Base-by-base conservation (phyloP, 1,139 yeast genomes). In the Zygosaccharomyces pseudobailii region DNA sequence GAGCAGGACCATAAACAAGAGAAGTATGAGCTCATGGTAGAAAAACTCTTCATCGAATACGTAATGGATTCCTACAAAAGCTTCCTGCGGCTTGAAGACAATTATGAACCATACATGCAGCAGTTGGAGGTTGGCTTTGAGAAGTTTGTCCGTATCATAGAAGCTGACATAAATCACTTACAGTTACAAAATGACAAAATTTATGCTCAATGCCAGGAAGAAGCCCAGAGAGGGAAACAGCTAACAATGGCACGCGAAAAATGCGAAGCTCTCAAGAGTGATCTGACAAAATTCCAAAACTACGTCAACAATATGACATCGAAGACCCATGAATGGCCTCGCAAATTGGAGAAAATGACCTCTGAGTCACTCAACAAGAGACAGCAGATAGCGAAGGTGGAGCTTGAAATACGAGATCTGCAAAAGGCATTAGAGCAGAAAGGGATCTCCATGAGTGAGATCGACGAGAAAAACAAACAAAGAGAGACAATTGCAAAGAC, bases 271-370 rank as follows among this genome's bases (percentile, higher is more conserved):
- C 69, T 89, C 48, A 85, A 84, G 56, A 79, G 80, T 49, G 97
- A 89, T 66, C 71, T 84, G 38, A 70, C 72, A 40, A 85, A 85
- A 62, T 85, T 87, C 61, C 76, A 79, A 57, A 84, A 80, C 19
- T 87, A 85, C 60, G 81, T 86, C 43, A 81, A 80, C 42, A 73
- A 80, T 8, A 82, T 86, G 78, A 80, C 82, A 54, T 70, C 73
- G 30, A 73, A 87, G 49, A 84, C 83, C 57, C 60, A 68, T 5
- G 82, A 81, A 61, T 85, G 95, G 94, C 71, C 75, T 3, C 70
- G 70, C 25, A 76, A 79, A 36, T 63, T 85, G 45, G 71, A 72
- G 22, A 79, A 80, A 55, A 76, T 85, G 48, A 71, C 73, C 30
- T 67, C 66, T 8, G 94, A 85, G 59, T 74, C 83, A 39, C 67